Percentiles rank a stretch among this genome's conserved stretches.
Conservation (phyloP, 78 protist species). For the Planoprotostelium fungivorum region DNA sequence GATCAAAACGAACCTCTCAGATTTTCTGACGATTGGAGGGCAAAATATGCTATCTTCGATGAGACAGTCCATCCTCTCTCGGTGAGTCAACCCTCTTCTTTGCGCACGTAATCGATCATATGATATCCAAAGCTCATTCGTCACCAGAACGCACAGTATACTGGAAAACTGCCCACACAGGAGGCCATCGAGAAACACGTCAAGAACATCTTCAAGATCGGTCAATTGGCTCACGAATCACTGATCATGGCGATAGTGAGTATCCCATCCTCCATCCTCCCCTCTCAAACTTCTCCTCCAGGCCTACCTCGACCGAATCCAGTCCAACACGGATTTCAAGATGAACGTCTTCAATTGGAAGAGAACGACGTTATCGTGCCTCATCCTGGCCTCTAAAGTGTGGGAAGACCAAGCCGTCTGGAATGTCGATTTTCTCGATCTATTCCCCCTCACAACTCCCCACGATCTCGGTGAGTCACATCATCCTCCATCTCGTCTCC, state of each 20-base stretch:
- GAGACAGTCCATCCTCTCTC: not conserved
- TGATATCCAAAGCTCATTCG: too few relatives aligned
- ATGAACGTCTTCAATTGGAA: conserved; percentile 58
- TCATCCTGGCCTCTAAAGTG: conserved; percentile 70
- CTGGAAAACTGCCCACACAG: not conserved
- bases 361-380: conserved; percentile 49
- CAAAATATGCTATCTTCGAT: not conserved
- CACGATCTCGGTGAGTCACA: not conserved
- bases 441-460: conserved; percentile 16
- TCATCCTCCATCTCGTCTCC: not conserved
- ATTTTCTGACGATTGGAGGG: not conserved
- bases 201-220: not conserved
- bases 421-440: conserved; percentile 71
- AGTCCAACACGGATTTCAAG: conserved; percentile 4
- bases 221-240: not conserved
- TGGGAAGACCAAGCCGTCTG: conserved; percentile 84
- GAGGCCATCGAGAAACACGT: not conserved
- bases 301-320: not conserved
- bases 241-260: not conserved
- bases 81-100: not conserved
- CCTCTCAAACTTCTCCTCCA: not conserved
- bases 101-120: not conserved
- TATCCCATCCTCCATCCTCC: not conserved
- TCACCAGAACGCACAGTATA: not conserved
- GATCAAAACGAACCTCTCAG: not conserved